A percentile compares a stretch with the other conserved stretches of the same genome.
Conservation (phyloP, 225 moss, liverwort and hornwort species). For the Ulota crispa region DNA sequence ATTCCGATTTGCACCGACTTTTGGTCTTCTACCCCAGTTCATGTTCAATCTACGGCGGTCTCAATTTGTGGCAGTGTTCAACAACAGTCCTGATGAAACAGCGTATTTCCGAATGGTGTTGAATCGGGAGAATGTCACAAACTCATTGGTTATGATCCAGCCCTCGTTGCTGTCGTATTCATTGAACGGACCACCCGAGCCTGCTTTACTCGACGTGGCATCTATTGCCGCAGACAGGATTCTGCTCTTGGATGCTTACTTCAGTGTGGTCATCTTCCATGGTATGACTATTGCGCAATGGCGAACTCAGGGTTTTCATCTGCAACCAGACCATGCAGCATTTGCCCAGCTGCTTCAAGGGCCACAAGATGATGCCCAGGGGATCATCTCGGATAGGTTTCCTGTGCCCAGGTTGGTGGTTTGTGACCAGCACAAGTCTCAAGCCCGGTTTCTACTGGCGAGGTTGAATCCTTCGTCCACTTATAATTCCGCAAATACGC, state of each 20-base stretch:
- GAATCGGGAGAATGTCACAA: constrained; percentile 76
- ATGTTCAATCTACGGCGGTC: constrained; percentile 90
- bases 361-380: constrained; percentile 64
- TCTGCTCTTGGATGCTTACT: constrained; percentile 81
- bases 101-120: constrained; percentile 88
- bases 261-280: constrained; percentile 81
- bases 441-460: constrained; percentile 87
- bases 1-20: constrained; percentile 71
- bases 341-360: constrained; percentile 75
- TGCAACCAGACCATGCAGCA: constrained; percentile 78
- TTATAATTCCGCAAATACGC: constrained; percentile 77
- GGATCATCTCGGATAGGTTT: constrained; percentile 67
- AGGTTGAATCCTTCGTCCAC: constrained; percentile 86
- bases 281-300: constrained; percentile 90
- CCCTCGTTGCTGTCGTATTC: constrained; percentile 80
- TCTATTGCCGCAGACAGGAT: constrained; percentile 74
- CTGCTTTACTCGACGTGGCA: constrained; percentile 78
- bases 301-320: constrained; percentile 73
- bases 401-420: constrained; percentile 83
- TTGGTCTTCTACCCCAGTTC: constrained; percentile 79
- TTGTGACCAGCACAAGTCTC: constrained; percentile 88
- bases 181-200: constrained; percentile 70
- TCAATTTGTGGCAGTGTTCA: constrained; percentile 82
- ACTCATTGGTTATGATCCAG: constrained; percentile 88
- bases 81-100: constrained; percentile 90